phyloP scores from a whole-genome alignment of 371 early-diverging fungal genomes.

The Mortierella sp. region DNA sequence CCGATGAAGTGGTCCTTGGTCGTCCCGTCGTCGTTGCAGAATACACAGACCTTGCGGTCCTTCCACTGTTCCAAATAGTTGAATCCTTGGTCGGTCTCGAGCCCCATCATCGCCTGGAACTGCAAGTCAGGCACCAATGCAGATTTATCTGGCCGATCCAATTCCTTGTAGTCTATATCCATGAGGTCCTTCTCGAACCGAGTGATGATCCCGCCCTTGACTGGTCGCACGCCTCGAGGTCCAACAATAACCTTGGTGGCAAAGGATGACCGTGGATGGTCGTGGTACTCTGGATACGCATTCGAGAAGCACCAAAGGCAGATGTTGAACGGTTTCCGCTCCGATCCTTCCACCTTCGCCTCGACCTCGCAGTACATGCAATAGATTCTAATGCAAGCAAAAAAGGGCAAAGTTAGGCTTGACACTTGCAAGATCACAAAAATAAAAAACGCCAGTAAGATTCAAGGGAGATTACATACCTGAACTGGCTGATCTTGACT shows the following conservation, averaged over 20 bases:
- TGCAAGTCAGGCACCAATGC: background rate
- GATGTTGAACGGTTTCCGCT: constrained; percentile 31
- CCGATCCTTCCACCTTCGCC: constrained; percentile 56
- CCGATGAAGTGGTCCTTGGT: constrained; percentile 72
- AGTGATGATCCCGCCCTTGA: constrained; percentile 71
- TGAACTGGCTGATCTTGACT: constrained; percentile 48
- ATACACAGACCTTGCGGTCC: constrained; percentile 74
- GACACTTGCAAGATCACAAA: too few relatives aligned
- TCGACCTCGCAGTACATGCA: constrained; percentile 88
- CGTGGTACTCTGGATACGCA: constrained; percentile 80
- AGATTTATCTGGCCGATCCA: constrained; percentile 9
- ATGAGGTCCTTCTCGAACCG: constrained; percentile 75
- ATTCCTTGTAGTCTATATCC: constrained; percentile 55
- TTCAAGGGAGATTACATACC: constrained; percentile 45
- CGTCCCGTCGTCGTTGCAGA: constrained; percentile 80
- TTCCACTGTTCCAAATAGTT: constrained; percentile 65
- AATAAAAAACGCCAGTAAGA: too few relatives aligned
- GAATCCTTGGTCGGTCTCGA: constrained; percentile 58
- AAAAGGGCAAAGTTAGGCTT: background rate
- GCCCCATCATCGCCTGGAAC: constrained; percentile 36
- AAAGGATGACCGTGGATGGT: constrained; percentile 84
- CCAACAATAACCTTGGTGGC: constrained; percentile 78
- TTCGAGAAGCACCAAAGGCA: constrained; percentile 78
- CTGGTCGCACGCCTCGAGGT: constrained; percentile 61
- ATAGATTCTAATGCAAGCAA: constrained; percentile 68